phyloP scores from a whole-genome alignment of 73 alveolate species.

The Effrenium voratum region DNA sequence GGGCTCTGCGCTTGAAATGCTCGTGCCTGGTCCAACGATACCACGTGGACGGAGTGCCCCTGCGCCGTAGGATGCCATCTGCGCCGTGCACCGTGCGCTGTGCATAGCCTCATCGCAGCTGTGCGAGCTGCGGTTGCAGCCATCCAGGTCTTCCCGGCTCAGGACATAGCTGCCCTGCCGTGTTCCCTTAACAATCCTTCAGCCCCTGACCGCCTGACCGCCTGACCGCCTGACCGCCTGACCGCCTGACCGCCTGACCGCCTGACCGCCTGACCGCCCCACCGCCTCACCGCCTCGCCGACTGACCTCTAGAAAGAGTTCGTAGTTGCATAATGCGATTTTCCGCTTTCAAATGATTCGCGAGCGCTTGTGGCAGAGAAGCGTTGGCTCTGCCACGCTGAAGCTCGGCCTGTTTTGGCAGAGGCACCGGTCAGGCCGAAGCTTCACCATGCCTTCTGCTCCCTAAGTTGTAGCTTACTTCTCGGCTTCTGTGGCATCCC shows the following conservation, averaged over 20 bases:
- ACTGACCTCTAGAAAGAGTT: too few species aligned
- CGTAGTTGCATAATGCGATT: too few species aligned
- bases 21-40: constrained; percentile 1
- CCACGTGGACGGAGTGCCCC: constrained; percentile 12
- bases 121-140: constrained; percentile 34
- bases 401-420: too few species aligned
- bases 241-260: not conserved
- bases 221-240: not conserved
- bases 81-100: too few species aligned
- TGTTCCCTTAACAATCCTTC: not conserved
- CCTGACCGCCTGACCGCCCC: not conserved
- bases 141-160: not conserved
- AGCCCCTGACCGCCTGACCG: not conserved
- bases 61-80: not conserved
- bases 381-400: too few species aligned
- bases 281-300: not conserved
- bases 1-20: too few species aligned
- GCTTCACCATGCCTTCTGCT: too few species aligned
- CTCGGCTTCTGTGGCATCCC: not conserved
- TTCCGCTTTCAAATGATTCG: too few species aligned
- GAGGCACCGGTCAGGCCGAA: too few species aligned
- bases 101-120: constrained; percentile 4
- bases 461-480: not conserved
- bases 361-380: too few species aligned
- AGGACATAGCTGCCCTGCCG: constrained; percentile 62